Percentiles rank a stretch among this genome's conserved stretches.
Conservation (phyloP, 345 rosid species). For the Salix viminalis region DNA sequence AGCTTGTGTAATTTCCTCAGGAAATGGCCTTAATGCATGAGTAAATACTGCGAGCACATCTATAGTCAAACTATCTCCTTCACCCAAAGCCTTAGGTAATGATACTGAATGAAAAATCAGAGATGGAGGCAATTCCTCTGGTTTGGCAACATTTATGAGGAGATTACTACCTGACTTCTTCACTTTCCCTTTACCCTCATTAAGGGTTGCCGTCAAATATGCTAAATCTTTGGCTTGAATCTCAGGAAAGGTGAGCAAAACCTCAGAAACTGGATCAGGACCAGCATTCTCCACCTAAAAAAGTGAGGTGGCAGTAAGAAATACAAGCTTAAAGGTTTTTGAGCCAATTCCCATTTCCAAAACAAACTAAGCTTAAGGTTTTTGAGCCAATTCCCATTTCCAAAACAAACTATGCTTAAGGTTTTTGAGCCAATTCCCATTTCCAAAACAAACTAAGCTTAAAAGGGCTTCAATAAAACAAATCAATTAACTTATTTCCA, state of each 20-base stretch:
- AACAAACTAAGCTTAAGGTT: background rate
- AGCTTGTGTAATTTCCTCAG: slow-evolving; percentile 80
- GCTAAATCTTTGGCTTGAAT: slow-evolving; percentile 63
- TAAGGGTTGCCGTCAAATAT: slow-evolving; percentile 44
- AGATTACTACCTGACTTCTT: slow-evolving; percentile 44
- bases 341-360: background rate
- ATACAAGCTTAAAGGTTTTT: background rate
- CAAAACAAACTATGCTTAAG: background rate
- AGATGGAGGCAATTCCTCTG: slow-evolving; percentile 54
- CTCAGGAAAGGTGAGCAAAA: slow-evolving; percentile 67
- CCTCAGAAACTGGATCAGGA: slow-evolving; percentile 56
- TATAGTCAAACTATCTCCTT: slow-evolving; percentile 57
- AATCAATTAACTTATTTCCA: background rate
- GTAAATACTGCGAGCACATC: slow-evolving; percentile 64
- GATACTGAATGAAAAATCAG: slow-evolving; percentile 53
- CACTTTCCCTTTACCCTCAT: slow-evolving; percentile 66
- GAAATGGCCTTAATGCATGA: slow-evolving; percentile 62
- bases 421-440: background rate
- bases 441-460: background rate
- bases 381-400: background rate
- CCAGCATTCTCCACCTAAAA: slow-evolving; percentile 71
- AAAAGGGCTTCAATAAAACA: background rate
- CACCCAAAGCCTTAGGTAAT: slow-evolving; percentile 52
- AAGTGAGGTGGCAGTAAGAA: background rate
- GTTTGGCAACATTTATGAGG: slow-evolving; percentile 36